Base-by-base conservation (phyloP, 192 early-diverging fungal species). In the Coemansia sp. region DNA sequence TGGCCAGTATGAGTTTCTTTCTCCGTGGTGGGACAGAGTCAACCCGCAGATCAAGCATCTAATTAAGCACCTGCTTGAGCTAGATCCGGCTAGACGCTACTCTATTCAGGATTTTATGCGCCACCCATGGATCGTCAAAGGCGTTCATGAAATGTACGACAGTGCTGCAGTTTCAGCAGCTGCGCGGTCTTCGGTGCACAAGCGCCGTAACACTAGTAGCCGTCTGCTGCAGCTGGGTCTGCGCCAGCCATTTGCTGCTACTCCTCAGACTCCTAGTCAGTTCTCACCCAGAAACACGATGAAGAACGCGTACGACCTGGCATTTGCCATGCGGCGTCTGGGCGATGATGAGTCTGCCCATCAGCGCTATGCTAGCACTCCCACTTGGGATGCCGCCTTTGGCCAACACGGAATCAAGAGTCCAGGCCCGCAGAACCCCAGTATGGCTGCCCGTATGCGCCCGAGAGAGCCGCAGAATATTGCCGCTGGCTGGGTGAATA, bases 1-100 rank as follows among this genome's bases (percentile, higher is more conserved):
- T 53, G 94, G 94, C 14, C 83, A 92, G 60, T 97, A 87, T 71
- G 84, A 87, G 26, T 98, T 93, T 58, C 80, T 93, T 30, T 87
- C 86, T 53, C 92, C 92, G 31, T 93, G 94, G 92, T 98, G 96
- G 96, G 91, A 93, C 76, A 69, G 86, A n/a, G 90, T 98, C 26
- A 88, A 88, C 19, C 64, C 66, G 23, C 82, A 83, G 61, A 87
- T 87, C 65, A 91, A 90, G 76, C 87, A 94, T 67, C 74, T 94
- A 22, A 84, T 94, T 32, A 71, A 73, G 7, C 80, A 86, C 62
- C 74, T 91, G 54, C 73, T 94, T 2, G 85, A 83, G 41, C 87
- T 94, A 7, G 84, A 90, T 54, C 89, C 92, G 1, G 72, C 76
- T 14, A 75, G 85, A 57, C 84, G 92, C 24, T 90, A 87, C 76